phyloP scores from a whole-genome alignment of 768 basidiomycete species.

The Suillus paluster region DNA sequence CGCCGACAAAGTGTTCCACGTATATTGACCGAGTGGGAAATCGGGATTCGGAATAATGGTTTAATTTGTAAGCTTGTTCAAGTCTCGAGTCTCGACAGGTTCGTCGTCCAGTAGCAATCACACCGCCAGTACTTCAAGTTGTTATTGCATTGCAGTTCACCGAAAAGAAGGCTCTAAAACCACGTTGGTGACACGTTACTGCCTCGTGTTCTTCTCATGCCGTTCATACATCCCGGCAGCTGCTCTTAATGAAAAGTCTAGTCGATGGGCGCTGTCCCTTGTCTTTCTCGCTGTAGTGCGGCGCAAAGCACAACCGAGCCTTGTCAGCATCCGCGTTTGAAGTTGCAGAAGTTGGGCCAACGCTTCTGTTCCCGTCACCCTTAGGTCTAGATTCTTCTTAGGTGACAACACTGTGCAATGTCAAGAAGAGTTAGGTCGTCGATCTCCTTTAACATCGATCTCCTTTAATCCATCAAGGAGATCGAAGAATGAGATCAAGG shows the following conservation, averaged over 20 bases:
- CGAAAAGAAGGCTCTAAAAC: conserved; percentile 1
- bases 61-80: neutral
- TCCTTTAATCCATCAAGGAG: conserved; percentile 18
- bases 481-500: conserved; percentile 21
- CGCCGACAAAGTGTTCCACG: neutral
- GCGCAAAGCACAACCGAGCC: conserved; percentile 2
- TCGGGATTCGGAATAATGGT: neutral
- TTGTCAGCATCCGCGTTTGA: conserved; percentile 1
- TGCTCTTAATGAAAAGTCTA: neutral
- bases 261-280: neutral
- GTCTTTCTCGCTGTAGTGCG: neutral
- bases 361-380: conserved; percentile 5
- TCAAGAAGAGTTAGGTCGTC: conserved; percentile 15
- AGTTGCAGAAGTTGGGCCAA: neutral
- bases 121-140: neutral
- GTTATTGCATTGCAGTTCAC: neutral
- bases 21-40: neutral
- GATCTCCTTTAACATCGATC: conserved; percentile 27
- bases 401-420: neutral
- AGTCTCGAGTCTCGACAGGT: neutral
- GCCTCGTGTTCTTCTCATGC: conserved; percentile 30
- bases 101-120: neutral
- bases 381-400: conserved; percentile 7
- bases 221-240: conserved; percentile 10
- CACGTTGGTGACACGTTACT: conserved; percentile 15